Evolutionary conservation across 208 protist species (phyloP).

Genomic region (Crithidia fasciculata): DNA sequence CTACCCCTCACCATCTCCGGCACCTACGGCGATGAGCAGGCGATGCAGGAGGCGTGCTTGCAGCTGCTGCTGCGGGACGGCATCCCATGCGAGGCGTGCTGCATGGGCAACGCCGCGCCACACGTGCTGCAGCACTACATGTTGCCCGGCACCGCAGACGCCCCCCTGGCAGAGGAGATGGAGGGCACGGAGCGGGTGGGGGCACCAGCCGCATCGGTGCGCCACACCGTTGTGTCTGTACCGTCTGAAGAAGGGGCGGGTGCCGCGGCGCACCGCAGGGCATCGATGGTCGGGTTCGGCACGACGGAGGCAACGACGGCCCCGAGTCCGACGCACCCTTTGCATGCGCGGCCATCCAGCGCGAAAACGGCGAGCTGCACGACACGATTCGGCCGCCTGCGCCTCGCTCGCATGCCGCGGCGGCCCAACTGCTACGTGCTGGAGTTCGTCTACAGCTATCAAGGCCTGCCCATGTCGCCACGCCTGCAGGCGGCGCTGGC

Average conservation of each 20-base stretch:
- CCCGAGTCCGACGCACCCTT: too few species aligned
- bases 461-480: slow-evolving; percentile 47
- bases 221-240: slow-evolving; percentile 2
- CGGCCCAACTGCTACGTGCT: slow-evolving; percentile 50
- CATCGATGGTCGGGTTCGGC: too few species aligned
- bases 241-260: neutral
- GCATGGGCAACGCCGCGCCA: slow-evolving; percentile 40
- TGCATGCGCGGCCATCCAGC: slow-evolving; percentile 5
- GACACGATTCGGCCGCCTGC: slow-evolving; percentile 41
- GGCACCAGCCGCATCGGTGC: slow-evolving; percentile 9
- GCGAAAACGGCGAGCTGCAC: slow-evolving; percentile 25
- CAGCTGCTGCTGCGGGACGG: slow-evolving; percentile 70
- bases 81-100: slow-evolving; percentile 71
- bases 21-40: slow-evolving; percentile 66
- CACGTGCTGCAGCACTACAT: slow-evolving; percentile 38
- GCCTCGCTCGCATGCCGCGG: slow-evolving; percentile 48
- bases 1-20: slow-evolving; percentile 53
- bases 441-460: slow-evolving; percentile 74
- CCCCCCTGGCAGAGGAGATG: slow-evolving; percentile 25
- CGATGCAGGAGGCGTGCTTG: slow-evolving; percentile 62
- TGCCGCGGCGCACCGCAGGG: neutral
- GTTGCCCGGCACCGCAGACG: slow-evolving; percentile 28
- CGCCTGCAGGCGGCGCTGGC: slow-evolving; percentile 36
- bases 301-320: neutral
- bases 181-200: slow-evolving; percentile 2